phyloP scores from a whole-genome alignment of 2,329 filamentous ascomycete species.

The Diaporthe eres region DNA sequence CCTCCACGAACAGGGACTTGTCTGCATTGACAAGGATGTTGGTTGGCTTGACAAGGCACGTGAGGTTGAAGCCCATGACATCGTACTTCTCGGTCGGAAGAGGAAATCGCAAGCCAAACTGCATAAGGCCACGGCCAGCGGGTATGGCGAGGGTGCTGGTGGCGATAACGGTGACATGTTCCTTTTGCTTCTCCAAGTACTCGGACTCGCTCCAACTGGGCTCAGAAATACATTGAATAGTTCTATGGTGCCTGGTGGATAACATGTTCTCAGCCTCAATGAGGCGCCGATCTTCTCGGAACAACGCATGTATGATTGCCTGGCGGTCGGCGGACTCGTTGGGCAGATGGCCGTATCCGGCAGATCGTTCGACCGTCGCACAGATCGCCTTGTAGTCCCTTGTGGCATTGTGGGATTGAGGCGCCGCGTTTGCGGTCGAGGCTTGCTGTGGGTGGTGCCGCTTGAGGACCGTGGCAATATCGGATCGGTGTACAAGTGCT shows the following conservation, averaged over 20 bases:
- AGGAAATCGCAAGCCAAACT: conserved; percentile 89
- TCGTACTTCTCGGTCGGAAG: conserved; percentile 93
- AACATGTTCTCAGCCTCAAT: conserved; percentile 88
- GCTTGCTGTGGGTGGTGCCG: conserved; percentile 60
- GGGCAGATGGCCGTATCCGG: conserved; percentile 27
- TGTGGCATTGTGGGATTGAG: conserved; percentile 72
- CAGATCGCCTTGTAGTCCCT: conserved; percentile 83
- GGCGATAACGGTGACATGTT: conserved; percentile 87
- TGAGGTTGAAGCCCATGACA: conserved; percentile 91
- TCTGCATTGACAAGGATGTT: conserved; percentile 96
- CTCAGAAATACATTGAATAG: conserved; percentile 82
- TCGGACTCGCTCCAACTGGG: conserved; percentile 88
- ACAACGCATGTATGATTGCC: conserved; percentile 86
- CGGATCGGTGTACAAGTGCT: conserved; percentile 83
- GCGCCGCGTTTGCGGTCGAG: conserved; percentile 58
- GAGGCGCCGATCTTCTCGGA: conserved; percentile 90
- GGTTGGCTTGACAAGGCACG: conserved; percentile 90
- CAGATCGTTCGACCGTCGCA: conserved; percentile 32
- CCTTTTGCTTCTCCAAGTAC: conserved; percentile 92
- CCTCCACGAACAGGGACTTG: conserved; percentile 87
- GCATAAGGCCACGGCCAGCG: conserved; percentile 86
- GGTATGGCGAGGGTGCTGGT: conserved; percentile 91
- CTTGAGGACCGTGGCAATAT: conserved; percentile 78
- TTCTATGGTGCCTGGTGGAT: conserved; percentile 85
- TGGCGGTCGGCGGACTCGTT: conserved; percentile 80